A percentile compares a stretch with the other conserved stretches of the same genome.
phyloP scores from a whole-genome alignment of 2,329 filamentous ascomycete species.

The Macroventuria anomochaeta region DNA sequence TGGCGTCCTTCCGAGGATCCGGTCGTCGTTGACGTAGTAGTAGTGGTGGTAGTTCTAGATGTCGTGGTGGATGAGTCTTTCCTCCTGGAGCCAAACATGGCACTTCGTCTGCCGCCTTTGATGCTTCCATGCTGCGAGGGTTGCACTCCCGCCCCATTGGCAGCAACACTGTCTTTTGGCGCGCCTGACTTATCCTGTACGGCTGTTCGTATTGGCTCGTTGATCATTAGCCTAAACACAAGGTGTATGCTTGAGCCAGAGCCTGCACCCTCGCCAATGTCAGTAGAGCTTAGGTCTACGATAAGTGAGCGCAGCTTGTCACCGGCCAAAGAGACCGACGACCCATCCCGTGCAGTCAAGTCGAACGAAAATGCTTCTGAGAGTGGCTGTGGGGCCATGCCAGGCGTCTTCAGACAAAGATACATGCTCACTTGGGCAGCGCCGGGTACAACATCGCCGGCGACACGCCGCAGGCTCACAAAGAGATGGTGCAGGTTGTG shows the following conservation, averaged over 20 bases:
- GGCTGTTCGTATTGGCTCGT: conserved; percentile 52
- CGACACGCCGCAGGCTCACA: conserved; percentile 82
- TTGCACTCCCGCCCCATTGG: conserved; percentile 33
- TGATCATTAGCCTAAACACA: conserved; percentile 77
- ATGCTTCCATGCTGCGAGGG: conserved; percentile 44
- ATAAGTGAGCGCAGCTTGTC: conserved; percentile 84
- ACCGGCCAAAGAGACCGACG: conserved; percentile 68
- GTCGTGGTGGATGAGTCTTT: conserved; percentile 42
- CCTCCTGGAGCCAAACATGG: conserved; percentile 73
- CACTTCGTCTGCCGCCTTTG: conserved; percentile 55
- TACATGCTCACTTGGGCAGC: conserved; percentile 76
- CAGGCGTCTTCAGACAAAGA: conserved; percentile 74
- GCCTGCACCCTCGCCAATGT: conserved; percentile 69
- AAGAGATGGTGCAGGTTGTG: conserved; percentile 80
- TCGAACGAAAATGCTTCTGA: conserved; percentile 86
- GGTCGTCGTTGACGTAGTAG: conserved; percentile 8
- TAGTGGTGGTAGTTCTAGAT: conserved; percentile 1
- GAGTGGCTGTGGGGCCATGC: conserved; percentile 68
- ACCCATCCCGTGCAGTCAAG: conserved; percentile 74
- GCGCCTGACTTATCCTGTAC: conserved; percentile 41
- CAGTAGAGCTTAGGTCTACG: conserved; percentile 79
- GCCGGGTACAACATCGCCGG: conserved; percentile 75
- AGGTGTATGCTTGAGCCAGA: conserved; percentile 79
- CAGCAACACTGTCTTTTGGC: conserved; percentile 37
- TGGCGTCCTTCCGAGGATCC: conserved; percentile 29